Percentiles rank a stretch among this genome's conserved stretches.
Evolutionary conservation across 2,329 filamentous ascomycete genomes (phyloP).

Genomic region (Hypomyces perniciosus): DNA sequence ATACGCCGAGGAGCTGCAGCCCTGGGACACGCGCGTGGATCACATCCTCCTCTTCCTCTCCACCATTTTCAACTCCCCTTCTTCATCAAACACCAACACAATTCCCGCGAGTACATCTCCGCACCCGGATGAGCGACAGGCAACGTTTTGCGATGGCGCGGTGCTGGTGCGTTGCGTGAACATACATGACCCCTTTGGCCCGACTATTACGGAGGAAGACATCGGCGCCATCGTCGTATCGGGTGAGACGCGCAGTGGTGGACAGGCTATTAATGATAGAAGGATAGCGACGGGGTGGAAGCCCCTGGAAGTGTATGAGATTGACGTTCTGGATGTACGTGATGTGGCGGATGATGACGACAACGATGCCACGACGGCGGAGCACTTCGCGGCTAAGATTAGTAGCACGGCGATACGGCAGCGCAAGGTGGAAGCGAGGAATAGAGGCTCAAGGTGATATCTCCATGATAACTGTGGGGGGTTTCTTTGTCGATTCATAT

Average conservation of each 20-base stretch:
- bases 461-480: too few relatives aligned
- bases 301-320: constrained; percentile 73
- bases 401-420: constrained; percentile 81
- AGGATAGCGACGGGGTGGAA: constrained; percentile 71
- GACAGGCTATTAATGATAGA: constrained; percentile 79
- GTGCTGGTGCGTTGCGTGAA: constrained; percentile 73
- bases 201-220: constrained; percentile 74
- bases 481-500: too few relatives aligned
- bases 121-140: constrained; percentile 28
- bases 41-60: constrained; percentile 68
- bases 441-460: neutral
- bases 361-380: constrained; percentile 28
- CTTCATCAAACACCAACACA: constrained; percentile 14
- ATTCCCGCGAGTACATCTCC: constrained; percentile 4
- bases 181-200: constrained; percentile 83
- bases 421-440: constrained; percentile 34
- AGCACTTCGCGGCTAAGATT: constrained; percentile 74
- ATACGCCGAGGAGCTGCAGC: constrained; percentile 71
- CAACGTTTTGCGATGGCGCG: constrained; percentile 51
- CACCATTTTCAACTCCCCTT: constrained; percentile 48
- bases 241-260: constrained; percentile 78
- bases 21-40: constrained; percentile 69
- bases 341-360: constrained; percentile 39
- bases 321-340: constrained; percentile 72
- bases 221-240: constrained; percentile 82